These are phyloP conservation scores for Vaccinium myrtillus DNA, from an alignment of 148 eudicot species.

Conservation along the genomic window DNA sequence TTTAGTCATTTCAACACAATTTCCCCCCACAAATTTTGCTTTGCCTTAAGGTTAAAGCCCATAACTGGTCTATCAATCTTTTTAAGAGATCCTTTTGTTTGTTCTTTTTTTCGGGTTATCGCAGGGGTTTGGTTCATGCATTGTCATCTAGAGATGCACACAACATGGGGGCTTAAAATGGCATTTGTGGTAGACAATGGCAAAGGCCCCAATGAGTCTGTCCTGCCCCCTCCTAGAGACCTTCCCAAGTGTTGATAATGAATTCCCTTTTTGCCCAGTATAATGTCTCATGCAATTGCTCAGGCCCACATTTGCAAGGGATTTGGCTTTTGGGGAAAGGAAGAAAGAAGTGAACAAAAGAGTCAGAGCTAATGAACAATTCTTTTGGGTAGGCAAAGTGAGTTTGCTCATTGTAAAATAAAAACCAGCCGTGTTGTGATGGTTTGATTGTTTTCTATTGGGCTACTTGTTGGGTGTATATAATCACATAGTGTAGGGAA, in stretches of 20 bases:
- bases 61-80: background rate
- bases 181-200: conserved; percentile 71
- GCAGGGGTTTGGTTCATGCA: conserved; percentile 74
- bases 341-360: background rate
- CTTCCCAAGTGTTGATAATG: conserved; percentile 46
- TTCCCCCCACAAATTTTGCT: background rate
- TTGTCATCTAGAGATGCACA: conserved; percentile 71
- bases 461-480: background rate
- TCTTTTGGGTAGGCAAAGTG: background rate
- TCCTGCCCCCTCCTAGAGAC: conserved; percentile 59
- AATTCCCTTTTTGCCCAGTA: background rate
- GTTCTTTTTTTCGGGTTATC: background rate
- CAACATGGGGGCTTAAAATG: conserved; percentile 73
- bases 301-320: background rate
- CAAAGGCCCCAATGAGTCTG: conserved; percentile 34
- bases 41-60: background rate
- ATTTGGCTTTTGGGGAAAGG: background rate
- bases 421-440: background rate
- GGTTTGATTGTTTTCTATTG: background rate
- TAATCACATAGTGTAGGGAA: too few species aligned
- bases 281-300: background rate
- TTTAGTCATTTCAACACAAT: too few species aligned
- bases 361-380: background rate
- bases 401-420: background rate
- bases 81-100: too few species aligned